A percentile compares a stretch with the other conserved stretches of the same genome.
Conservation (phyloP, 2,329 filamentous ascomycete genomes). For the Rutstroemia sp. region DNA sequence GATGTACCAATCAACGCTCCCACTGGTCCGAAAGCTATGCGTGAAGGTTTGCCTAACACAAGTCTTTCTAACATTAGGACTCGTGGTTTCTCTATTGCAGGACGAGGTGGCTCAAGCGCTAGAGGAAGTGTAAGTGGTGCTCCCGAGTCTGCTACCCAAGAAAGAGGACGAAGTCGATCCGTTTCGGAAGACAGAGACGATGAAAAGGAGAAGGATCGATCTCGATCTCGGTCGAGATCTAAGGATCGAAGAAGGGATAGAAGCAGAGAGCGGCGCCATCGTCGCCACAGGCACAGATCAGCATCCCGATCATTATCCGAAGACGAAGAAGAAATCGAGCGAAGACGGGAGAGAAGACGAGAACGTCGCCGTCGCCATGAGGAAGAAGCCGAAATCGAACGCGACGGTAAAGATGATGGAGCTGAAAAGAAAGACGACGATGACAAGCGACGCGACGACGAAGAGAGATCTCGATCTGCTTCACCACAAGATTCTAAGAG, state of each 20-base stretch:
- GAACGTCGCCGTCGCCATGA: conserved; percentile 23
- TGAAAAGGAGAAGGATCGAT: conserved; percentile 25
- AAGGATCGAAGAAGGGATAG: conserved; percentile 21
- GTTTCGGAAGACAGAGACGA: conserved; percentile 21
- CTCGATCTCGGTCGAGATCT: conserved; percentile 30
- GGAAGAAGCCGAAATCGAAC: conserved; percentile 19
- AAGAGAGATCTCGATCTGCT: conserved; percentile 54
- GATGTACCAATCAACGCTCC: conserved; percentile 64
- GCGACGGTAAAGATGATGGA: conserved; percentile 14
- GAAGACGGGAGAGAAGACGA: conserved; percentile 26
- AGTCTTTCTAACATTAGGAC: conserved; percentile 58
- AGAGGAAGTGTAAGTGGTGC: conserved; percentile 23
- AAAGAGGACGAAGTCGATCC: conserved; percentile 22
- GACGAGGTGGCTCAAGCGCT: conserved; percentile 24
- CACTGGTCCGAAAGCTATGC: conserved; percentile 90
- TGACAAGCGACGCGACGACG: conserved; percentile 32
- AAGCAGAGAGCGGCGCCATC: conserved; percentile 23
- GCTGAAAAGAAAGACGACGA: conserved; percentile 15
- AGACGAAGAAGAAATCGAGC: conserved; percentile 27
- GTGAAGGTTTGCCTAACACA: conserved; percentile 78
- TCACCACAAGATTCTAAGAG: conserved; percentile 53
- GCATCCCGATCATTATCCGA: conserved; percentile 21
- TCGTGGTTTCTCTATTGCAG: conserved; percentile 32
- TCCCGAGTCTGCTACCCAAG: conserved; percentile 20
- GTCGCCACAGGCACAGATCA: conserved; percentile 28